Evolutionary conservation across 2,329 filamentous ascomycete species (phyloP).

Genomic region (Laburnicola sp.): DNA sequence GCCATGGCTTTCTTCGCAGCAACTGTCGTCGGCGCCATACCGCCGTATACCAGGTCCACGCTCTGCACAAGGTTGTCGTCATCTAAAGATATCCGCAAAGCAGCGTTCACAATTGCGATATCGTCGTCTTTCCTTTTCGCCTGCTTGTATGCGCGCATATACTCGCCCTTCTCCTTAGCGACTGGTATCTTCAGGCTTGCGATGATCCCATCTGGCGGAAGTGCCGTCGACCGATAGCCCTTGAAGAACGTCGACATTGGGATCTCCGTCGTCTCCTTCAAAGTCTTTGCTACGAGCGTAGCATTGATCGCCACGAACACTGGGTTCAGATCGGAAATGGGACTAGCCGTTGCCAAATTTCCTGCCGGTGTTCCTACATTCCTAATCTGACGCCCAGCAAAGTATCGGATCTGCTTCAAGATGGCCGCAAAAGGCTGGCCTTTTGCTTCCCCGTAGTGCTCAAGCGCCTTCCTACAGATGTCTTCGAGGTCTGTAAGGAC

Average conservation of each 20-base stretch:
- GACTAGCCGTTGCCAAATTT: conserved; percentile 90
- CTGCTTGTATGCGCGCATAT: conserved; percentile 90
- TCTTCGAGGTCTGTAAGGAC: conserved; percentile 87
- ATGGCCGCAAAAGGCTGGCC: conserved; percentile 88
- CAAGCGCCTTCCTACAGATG: conserved; percentile 77
- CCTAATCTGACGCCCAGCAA: conserved; percentile 91
- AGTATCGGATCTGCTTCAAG: conserved; percentile 90
- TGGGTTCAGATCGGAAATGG: conserved; percentile 94
- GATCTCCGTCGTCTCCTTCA: conserved; percentile 75
- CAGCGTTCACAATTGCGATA: conserved; percentile 94
- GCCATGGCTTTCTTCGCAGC: conserved; percentile 76
- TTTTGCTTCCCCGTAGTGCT: conserved; percentile 71
- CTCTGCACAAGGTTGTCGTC: conserved; percentile 71
- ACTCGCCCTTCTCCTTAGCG: conserved; percentile 74
- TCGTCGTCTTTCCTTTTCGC: conserved; percentile 97
- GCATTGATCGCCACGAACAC: conserved; percentile 88
- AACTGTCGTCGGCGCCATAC: conserved; percentile 92
- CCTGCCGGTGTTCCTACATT: conserved; percentile 98
- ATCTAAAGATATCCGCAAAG: conserved; percentile 73
- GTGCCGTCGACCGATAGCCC: conserved; percentile 82
- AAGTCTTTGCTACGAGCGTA: conserved; percentile 76
- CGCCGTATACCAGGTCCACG: conserved; percentile 84
- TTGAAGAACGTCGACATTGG: conserved; percentile 92
- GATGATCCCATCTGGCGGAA: conserved; percentile 81
- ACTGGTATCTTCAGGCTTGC: conserved; percentile 83